Percentiles rank a stretch among this genome's conserved stretches.
Conservation (phyloP, 1,139 yeast species). For the Candida pseudoviswanathii region DNA sequence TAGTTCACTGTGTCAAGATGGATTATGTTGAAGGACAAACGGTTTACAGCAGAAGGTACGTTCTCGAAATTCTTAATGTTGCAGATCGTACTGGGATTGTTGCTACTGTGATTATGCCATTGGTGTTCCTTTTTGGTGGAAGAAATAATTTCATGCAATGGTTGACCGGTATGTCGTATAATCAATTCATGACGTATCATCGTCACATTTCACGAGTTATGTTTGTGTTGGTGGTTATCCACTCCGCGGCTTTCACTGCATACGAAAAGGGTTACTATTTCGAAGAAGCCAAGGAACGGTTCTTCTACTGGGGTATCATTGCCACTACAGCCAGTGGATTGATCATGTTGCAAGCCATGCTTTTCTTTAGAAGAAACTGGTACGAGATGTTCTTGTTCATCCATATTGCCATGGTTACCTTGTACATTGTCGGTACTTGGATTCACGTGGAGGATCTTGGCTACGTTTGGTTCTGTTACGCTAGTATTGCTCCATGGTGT, state of each 20-base stretch:
- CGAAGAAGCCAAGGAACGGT: no score
- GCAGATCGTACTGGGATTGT: conserved; percentile 49
- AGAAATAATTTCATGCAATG: conserved; percentile 67
- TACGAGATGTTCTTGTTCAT: conserved; percentile 65
- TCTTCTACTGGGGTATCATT: no score
- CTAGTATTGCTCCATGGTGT: conserved; percentile 63
- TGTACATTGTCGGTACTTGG: conserved; percentile 62
- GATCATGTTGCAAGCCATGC: conserved; percentile 49
- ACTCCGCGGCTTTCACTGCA: no score
- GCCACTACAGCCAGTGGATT: conserved; percentile 21
- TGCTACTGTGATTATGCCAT: conserved; percentile 50
- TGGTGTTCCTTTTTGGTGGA: conserved; percentile 59
- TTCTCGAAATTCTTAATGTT: no score
- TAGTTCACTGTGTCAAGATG: conserved; percentile 30
- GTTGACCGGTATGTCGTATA: conserved; percentile 66
- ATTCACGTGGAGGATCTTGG: conserved; percentile 35
- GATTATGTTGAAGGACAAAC: no score
- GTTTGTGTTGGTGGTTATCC: conserved; percentile 13
- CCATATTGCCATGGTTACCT: conserved; percentile 61
- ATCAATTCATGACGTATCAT: conserved; percentile 46
- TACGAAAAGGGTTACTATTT: no score
- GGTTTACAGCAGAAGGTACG: no score
- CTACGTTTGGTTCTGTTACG: conserved; percentile 14
- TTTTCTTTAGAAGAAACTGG: conserved; percentile 52
- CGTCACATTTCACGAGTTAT: no score